Conservation (phyloP, 202 grass and related monocot species). For the Cymbopogon flexuosus region DNA sequence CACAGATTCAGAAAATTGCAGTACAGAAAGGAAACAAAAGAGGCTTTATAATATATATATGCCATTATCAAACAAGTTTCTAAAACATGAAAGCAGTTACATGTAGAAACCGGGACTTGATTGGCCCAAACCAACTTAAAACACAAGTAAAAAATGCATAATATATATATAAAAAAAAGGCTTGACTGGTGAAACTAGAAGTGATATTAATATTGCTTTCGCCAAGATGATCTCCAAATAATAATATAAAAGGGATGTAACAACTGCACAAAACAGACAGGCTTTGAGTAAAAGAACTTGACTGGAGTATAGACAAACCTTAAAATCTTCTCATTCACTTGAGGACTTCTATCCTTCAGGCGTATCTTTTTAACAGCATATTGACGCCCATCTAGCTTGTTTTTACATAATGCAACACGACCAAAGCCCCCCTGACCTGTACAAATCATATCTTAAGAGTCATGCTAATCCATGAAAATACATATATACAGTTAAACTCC, state of each 20-base stretch:
- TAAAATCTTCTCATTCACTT: slow-evolving; percentile 86
- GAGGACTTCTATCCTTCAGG: slow-evolving; percentile 78
- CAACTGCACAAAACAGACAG: background rate
- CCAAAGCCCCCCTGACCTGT: slow-evolving; percentile 88
- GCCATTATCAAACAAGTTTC: slow-evolving; percentile 4
- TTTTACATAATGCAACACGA: slow-evolving; percentile 78
- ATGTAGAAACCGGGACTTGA: background rate
- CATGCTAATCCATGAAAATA: slow-evolving; percentile 3
- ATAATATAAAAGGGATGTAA: slow-evolving; percentile 14
- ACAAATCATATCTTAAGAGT: slow-evolving; percentile 22
- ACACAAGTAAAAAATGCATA: background rate
- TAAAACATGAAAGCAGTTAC: background rate
- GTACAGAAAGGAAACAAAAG: background rate
- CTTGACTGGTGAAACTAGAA: background rate
- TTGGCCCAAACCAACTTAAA: background rate
- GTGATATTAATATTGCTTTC: background rate
- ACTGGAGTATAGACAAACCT: slow-evolving; percentile 55
- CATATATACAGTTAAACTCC: background rate
- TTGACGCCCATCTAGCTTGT: slow-evolving; percentile 89
- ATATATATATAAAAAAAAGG: background rate
- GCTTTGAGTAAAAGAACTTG: slow-evolving; percentile 27
- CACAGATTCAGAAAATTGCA: background rate
- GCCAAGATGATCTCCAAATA: slow-evolving; percentile 6
- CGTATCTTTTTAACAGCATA: slow-evolving; percentile 98
- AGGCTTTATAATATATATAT: background rate